Evolutionary conservation across 1,284 basidiomycete species (phyloP).

Genomic region (Amylostereum chailletii): DNA sequence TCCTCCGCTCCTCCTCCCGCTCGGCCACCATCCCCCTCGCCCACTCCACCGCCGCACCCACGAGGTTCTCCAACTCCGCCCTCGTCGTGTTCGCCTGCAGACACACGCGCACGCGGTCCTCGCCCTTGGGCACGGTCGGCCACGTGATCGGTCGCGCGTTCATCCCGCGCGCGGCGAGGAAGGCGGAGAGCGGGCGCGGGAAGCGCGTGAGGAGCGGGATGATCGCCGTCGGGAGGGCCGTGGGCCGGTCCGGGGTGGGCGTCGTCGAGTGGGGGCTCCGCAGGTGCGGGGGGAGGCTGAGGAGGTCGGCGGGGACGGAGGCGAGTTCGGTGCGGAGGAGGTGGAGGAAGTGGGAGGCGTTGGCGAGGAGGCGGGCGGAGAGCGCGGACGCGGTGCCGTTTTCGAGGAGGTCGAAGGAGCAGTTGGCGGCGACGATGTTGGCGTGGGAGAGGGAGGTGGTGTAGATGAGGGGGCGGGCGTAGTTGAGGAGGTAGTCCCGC

Average conservation of each 20-base stretch:
- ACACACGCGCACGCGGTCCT: conserved; percentile 79
- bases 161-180: conserved; percentile 52
- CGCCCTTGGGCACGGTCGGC: conserved; percentile 79
- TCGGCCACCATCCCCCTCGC: conserved; percentile 17
- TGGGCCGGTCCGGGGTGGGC: conserved; percentile 7
- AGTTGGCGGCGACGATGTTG: conserved; percentile 67
- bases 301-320: conserved; percentile 30
- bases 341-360: conserved; percentile 29
- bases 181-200: conserved; percentile 63
- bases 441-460: conserved; percentile 76
- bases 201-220: conserved; percentile 75
- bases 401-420: conserved; percentile 72
- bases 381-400: conserved; percentile 47
- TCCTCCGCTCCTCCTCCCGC: conserved; percentile 1
- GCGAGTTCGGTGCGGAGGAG: conserved; percentile 26
- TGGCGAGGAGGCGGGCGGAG: conserved; percentile 29
- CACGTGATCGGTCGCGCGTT: conserved; percentile 76
- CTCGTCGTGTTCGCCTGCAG: conserved; percentile 68
- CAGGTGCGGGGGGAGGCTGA: conserved; percentile 34
- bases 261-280: conserved; percentile 13
- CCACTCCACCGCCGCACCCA: conserved; percentile 24
- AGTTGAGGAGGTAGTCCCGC: conserved; percentile 85
- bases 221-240: conserved; percentile 52
- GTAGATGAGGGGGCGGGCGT: conserved; percentile 86
- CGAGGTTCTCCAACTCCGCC: conserved; percentile 53